Evolutionary conservation across 2,329 filamentous ascomycete species (phyloP).

Genomic region (Aspergillus amoenus): DNA sequence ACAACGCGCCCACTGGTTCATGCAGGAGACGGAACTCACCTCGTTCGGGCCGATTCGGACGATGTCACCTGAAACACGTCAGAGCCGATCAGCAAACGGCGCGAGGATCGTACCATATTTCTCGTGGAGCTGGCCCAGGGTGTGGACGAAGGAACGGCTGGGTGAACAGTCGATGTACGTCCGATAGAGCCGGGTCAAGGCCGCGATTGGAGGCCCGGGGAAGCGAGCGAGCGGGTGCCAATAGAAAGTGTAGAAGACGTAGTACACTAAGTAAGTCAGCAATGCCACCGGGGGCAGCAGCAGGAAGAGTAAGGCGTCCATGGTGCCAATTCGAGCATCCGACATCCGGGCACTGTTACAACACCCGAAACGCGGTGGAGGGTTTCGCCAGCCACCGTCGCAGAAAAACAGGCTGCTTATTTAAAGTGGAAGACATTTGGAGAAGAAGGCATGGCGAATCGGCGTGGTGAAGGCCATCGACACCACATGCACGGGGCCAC

Average conservation of each 20-base stretch:
- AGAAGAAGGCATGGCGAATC: no score
- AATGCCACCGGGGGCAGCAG: background rate
- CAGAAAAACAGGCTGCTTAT: no score
- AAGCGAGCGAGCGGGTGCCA: conserved; percentile 8
- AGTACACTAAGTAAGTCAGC: background rate
- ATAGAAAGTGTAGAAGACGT: conserved; percentile 1
- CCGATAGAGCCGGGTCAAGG: background rate
- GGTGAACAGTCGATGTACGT: conserved; percentile 4
- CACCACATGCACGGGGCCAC: no score
- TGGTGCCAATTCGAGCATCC: background rate
- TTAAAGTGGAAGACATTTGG: no score
- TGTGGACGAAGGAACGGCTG: conserved; percentile 1
- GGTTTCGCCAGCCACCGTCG: no score
- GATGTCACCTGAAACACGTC: background rate
- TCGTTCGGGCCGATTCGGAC: conserved; percentile 6
- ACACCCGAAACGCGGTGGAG: no score
- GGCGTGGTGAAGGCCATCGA: no score
- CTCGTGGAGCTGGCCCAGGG: background rate
- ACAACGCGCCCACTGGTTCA: background rate
- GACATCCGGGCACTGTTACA: background rate
- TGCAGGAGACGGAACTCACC: background rate
- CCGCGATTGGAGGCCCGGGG: conserved; percentile 2
- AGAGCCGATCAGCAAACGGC: background rate
- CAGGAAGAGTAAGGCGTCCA: background rate
- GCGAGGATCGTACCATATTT: background rate